Evolutionary conservation across 2,329 filamentous ascomycete genomes (phyloP).

Genomic region (Proliferodiscus dingleyae): DNA sequence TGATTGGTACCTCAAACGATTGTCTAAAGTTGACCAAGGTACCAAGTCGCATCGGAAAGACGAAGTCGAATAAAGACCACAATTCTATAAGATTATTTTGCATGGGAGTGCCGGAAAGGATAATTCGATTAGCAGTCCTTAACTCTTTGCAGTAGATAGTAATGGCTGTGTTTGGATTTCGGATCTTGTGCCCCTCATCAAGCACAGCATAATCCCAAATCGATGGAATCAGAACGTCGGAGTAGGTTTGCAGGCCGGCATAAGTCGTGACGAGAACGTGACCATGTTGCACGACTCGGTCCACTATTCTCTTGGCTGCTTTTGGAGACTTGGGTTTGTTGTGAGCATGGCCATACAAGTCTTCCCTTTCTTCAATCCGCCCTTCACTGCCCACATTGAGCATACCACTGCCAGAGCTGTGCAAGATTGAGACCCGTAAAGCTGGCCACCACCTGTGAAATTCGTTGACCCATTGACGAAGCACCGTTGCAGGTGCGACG

Average conservation of each 20-base stretch:
- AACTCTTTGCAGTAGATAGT: constrained; percentile 95
- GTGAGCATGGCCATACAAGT: constrained; percentile 39
- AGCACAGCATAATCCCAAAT: constrained; percentile 93
- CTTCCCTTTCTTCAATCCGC: constrained; percentile 48
- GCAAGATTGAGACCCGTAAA: constrained; percentile 89
- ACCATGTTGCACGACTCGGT: constrained; percentile 75
- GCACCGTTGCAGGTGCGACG: constrained; percentile 88
- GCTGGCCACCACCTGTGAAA: constrained; percentile 99
- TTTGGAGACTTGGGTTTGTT: constrained; percentile 51
- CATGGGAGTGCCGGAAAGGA: constrained; percentile 93
- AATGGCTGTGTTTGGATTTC: constrained; percentile 91
- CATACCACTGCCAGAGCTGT: constrained; percentile 96
- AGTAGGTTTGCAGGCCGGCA: constrained; percentile 89
- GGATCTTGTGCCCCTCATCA: constrained; percentile 96
- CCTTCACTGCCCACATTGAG: constrained; percentile 69
- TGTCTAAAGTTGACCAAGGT: constrained; percentile 86
- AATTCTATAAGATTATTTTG: constrained; percentile 94
- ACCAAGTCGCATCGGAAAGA: constrained; percentile 92
- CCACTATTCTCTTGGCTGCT: constrained; percentile 73
- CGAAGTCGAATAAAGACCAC: constrained; percentile 97
- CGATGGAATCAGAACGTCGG: constrained; percentile 72
- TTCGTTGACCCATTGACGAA: constrained; percentile 97
- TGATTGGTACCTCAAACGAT: constrained; percentile 92
- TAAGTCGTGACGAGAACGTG: constrained; percentile 96
- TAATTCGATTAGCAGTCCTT: constrained; percentile 82